Evolutionary conservation across 345 rosid species (phyloP), one percentile per base, ranked within the genome.

Genomic region (Ceriops zippeliana): DNA sequence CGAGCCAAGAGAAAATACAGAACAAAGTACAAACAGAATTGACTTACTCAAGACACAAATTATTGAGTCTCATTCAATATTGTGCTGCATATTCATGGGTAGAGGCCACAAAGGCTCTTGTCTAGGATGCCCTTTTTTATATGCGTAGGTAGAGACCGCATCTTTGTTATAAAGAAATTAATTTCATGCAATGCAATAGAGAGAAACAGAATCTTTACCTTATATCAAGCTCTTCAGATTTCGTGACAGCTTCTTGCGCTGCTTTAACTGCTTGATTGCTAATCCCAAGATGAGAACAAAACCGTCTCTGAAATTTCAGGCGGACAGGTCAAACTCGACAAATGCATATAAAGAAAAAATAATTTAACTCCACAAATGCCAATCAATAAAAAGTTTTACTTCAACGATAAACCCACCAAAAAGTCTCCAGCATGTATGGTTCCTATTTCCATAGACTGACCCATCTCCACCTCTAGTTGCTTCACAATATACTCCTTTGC

Each of bases 351-450:
- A 19, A 22, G 21, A 1, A 21, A 38, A 9, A 38, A 11, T 7
- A 32, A 32, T 32, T 32, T 32, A 32, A 2, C 47, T 1, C 47
- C 47, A 38, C 49, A 13, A 42, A 42, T 13, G 17, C 16, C 11
- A 15, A 42, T 42, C 49, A 42, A 42, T 9, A 42, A 42, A 38
- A 42, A 13, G 4, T 4, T 42, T 42, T 13, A 13, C 19, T 42
- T 42, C 49, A 42, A 3, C 10, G 16, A 54, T 17, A 1, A 51
- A 31, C 51, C 30, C 17, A 61, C 52, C 66, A 70, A 34, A 32
- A 70, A 70, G n/a, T 70, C 73, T 15, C 73, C 66, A 26, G 73
- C 51, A 52, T 61, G 73, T 52, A 52, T 70, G 3, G 73, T 52
- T 34, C 73, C 66, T 60, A 70, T 70, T 52, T 70, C 66, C 66